Base-by-base conservation (phyloP, 1,139 yeast genomes). In the Diutina mesorugosa region DNA sequence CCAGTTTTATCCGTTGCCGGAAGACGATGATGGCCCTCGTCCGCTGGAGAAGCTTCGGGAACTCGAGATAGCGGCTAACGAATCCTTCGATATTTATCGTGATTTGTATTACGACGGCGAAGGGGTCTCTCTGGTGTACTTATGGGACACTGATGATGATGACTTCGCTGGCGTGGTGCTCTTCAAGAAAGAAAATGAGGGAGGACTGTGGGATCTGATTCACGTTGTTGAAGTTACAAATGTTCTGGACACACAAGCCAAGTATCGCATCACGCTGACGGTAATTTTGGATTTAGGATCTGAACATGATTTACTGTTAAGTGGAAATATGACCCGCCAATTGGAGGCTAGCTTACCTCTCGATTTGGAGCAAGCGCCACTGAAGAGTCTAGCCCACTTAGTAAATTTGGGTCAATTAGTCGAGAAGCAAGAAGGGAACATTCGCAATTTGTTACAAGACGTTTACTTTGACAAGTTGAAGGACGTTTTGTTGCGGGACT, bases 101-200 rank as follows among this genome's bases (percentile, higher is more conserved):
- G 99, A 93, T 67, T 73, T 93, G 64, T 93, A 93, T 73, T 93
- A 90, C 68, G 98, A 91, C 68, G 97, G 98, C 46, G 95, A 96
- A 21, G 80, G 80, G 1, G 77, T 87, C 52, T 86, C 95, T 1
- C 85, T 93, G 58, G 96, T 87, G n/a, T 93, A 93, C 67, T 74
- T 93, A 56, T 93, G 99, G 99, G 96, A 89, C 64, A 79, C 83
- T 6, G 73, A 71, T 45, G 88, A 82, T 51, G 83, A 76, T 50
- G 77, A 72, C 8, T 90, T 93, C 74, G 97, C 97, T 1, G 99
- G 99, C 10, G 97, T 90, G 8, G 91, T 85, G 14, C 75, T 93
- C 60, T 78, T 93, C 66, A 89, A 91, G 72, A 93, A 93, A 70
- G 76, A 79, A 57, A 76, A 78, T 45, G 82, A 77, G 53, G 72